These are phyloP conservation scores for Agrocybe pediades DNA, from an alignment of 768 basidiomycete species.

Conservation along the genomic window DNA sequence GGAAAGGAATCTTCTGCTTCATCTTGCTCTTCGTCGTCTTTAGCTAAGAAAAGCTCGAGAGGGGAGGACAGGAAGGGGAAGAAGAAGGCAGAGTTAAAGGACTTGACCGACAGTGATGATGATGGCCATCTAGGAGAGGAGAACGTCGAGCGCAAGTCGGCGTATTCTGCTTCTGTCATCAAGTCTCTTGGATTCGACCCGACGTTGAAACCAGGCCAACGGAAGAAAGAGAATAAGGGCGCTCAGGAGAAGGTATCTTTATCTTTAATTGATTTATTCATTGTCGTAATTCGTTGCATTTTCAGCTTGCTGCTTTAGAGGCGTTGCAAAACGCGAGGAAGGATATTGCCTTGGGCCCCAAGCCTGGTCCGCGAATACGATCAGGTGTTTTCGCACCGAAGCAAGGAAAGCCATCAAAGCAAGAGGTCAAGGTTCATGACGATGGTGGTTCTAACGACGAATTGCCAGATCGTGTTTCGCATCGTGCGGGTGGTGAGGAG, in stretches of 20 bases:
- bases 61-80: slow-evolving; percentile 14
- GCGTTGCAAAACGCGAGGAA: slow-evolving; percentile 51
- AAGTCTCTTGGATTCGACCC: slow-evolving; percentile 83
- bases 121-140: not conserved
- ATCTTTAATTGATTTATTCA: not conserved
- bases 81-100: slow-evolving; percentile 4
- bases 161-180: slow-evolving; percentile 68
- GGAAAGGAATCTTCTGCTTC: not conserved
- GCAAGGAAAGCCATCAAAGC: not conserved
- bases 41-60: slow-evolving; percentile 17
- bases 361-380: slow-evolving; percentile 64
- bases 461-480: slow-evolving; percentile 15
- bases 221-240: slow-evolving; percentile 37
- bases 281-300: slow-evolving; percentile 1
- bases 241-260: slow-evolving; percentile 60
- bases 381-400: slow-evolving; percentile 54
- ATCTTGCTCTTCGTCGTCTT: not conserved
- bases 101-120: slow-evolving; percentile 22
- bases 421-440: not conserved
- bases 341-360: slow-evolving; percentile 59
- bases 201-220: slow-evolving; percentile 52
- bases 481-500: slow-evolving; percentile 14
- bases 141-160: slow-evolving; percentile 13
- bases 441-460: slow-evolving; percentile 30
- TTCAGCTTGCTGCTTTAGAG: slow-evolving; percentile 58